phyloP scores from a whole-genome alignment of 1,284 basidiomycete genomes.

The Stereum hirsutum region DNA sequence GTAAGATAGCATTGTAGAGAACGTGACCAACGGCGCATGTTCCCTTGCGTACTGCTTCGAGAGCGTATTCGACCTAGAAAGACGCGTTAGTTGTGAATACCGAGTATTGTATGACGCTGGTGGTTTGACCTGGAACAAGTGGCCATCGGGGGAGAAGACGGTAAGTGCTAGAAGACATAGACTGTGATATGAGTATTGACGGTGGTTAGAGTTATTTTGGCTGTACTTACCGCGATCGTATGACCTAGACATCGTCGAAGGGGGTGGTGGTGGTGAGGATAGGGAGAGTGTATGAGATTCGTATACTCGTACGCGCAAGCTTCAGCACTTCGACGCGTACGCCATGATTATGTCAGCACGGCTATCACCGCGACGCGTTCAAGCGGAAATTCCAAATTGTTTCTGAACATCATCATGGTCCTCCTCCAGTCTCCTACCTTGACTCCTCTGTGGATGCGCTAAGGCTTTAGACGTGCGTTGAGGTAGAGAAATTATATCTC shows the following conservation, averaged over 20 bases:
- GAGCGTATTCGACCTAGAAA: slow-evolving; percentile 91
- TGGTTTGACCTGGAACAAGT: slow-evolving; percentile 74
- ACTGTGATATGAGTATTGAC: background rate
- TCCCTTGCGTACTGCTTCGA: slow-evolving; percentile 94
- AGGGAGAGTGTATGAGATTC: slow-evolving; percentile 6
- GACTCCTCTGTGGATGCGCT: too few species aligned
- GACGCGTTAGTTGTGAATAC: slow-evolving; percentile 12
- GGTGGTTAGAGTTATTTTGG: background rate
- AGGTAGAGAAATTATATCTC: too few species aligned
- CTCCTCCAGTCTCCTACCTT: too few species aligned
- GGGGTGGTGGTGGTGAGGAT: slow-evolving; percentile 1
- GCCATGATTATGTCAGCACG: slow-evolving; percentile 1
- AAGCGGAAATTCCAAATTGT: too few species aligned
- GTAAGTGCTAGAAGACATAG: slow-evolving; percentile 58
- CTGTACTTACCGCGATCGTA: slow-evolving; percentile 65
- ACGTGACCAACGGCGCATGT: slow-evolving; percentile 80
- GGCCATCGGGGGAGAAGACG: slow-evolving; percentile 92
- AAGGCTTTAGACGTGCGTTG: too few species aligned
- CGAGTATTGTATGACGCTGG: slow-evolving; percentile 14
- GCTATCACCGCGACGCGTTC: slow-evolving; percentile 1
- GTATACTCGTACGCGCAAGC: background rate
- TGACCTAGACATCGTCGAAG: slow-evolving; percentile 54
- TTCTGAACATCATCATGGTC: too few species aligned
- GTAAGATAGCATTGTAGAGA: background rate
- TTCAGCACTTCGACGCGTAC: slow-evolving; percentile 1